Percentiles rank a stretch among this genome's conserved stretches.
These are phyloP conservation scores for Sclerotinia borealis DNA, from an alignment of 2,329 filamentous ascomycete genomes.

Conservation along the genomic window DNA sequence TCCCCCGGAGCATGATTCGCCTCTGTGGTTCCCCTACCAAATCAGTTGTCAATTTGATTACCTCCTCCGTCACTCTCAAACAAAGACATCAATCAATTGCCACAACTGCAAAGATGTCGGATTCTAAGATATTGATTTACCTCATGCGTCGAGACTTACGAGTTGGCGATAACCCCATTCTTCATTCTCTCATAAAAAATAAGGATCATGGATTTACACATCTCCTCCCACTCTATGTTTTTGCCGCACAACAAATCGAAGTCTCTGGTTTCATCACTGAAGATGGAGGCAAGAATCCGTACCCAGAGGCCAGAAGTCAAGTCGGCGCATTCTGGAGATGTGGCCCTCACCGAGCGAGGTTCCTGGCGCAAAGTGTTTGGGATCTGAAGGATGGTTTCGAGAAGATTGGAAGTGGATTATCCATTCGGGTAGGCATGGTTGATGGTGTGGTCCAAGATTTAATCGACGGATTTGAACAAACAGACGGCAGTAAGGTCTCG, in stretches of 20 bases:
- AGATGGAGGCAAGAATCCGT: conserved; percentile 48
- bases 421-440: conserved; percentile 56
- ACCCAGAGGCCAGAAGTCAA: conserved; percentile 60
- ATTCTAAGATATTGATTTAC: conserved; percentile 58
- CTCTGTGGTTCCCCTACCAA: neutral
- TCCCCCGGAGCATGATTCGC: conserved; percentile 3
- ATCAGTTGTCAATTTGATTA: neutral
- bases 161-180: conserved; percentile 66
- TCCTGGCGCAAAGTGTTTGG: conserved; percentile 67
- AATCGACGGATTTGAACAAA: conserved; percentile 41
- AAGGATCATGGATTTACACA: conserved; percentile 56
- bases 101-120: conserved; percentile 25
- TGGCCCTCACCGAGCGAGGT: conserved; percentile 65
- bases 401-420: conserved; percentile 52
- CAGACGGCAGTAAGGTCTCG: conserved; percentile 41
- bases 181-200: conserved; percentile 49
- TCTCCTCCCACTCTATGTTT: conserved; percentile 64
- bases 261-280: conserved; percentile 64
- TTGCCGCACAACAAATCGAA: conserved; percentile 66
- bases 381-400: conserved; percentile 60
- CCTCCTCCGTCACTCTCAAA: neutral
- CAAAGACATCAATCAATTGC: neutral
- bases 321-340: conserved; percentile 66
- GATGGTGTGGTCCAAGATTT: conserved; percentile 55
- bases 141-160: conserved; percentile 68